These are phyloP conservation scores for Metarhizium humberi DNA, from an alignment of 2,329 filamentous ascomycete genomes.

Conservation along the genomic window DNA sequence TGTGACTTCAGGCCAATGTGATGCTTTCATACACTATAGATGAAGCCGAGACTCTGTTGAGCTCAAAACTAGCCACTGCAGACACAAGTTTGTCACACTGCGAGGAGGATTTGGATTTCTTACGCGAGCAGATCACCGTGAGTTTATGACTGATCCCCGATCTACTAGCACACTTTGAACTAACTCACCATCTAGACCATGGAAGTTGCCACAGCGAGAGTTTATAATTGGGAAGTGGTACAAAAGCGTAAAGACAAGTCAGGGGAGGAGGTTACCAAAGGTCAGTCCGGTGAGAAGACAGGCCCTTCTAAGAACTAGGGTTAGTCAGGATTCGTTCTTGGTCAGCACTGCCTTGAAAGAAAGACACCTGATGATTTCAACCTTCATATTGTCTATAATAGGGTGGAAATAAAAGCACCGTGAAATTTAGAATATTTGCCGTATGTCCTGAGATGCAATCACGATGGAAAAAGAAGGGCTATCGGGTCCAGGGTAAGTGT, in stretches of 20 bases:
- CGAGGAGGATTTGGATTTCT: conserved; percentile 91
- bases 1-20: conserved; percentile 64
- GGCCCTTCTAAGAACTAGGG: neutral
- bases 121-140: conserved; percentile 94
- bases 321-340: neutral
- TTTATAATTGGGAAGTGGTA: conserved; percentile 99
- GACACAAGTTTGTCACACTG: conserved; percentile 76
- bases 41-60: conserved; percentile 73
- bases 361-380: neutral
- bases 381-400: neutral
- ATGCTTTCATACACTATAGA: conserved; percentile 92
- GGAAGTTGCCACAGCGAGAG: conserved; percentile 89
- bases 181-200: conserved; percentile 55
- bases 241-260: conserved; percentile 86
- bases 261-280: conserved; percentile 43
- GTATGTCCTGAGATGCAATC: neutral
- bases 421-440: neutral
- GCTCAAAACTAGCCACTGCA: conserved; percentile 68
- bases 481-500: neutral
- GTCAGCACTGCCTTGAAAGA: too few species aligned
- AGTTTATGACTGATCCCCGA: conserved; percentile 18
- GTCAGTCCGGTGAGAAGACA: conserved; percentile 27
- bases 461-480: neutral
- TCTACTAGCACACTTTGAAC: conserved; percentile 5
- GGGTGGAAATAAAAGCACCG: neutral